Conservation (phyloP, 805 yeast genomes). For the Maudiozyma barnettii region DNA sequence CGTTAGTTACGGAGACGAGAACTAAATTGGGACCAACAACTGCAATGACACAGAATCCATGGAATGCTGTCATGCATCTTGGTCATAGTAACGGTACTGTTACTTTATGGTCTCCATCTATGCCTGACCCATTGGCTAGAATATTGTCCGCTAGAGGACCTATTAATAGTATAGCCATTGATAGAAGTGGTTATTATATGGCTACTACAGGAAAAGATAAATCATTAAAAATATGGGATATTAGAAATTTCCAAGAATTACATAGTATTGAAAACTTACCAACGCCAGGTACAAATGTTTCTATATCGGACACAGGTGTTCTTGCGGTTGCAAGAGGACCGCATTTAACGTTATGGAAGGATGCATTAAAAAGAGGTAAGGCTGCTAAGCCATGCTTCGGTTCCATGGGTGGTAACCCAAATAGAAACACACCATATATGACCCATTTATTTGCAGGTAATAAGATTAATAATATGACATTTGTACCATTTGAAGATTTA, state of each 20-base stretch:
- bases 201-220: constrained; percentile 86
- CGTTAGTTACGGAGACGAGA: constrained; percentile 67
- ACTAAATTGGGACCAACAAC: constrained; percentile 88
- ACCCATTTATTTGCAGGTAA: constrained; percentile 76
- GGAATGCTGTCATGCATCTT: constrained; percentile 89
- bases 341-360: constrained; percentile 91
- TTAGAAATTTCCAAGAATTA: constrained; percentile 69
- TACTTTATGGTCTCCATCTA: constrained; percentile 85
- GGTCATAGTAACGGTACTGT: constrained; percentile 93
- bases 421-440: constrained; percentile 73
- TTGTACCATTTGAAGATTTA: constrained; percentile 95
- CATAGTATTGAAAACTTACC: constrained; percentile 56
- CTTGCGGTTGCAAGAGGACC: constrained; percentile 93
- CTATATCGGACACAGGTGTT: constrained; percentile 80
- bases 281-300: constrained; percentile 73
- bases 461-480: constrained; percentile 53
- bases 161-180: constrained; percentile 72
- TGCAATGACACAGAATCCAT: constrained; percentile 82
- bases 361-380: constrained; percentile 42
- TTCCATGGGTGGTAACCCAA: constrained; percentile 26
- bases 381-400: constrained; percentile 43
- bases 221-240: constrained; percentile 83
- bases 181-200: constrained; percentile 90
- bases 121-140: constrained; percentile 77
- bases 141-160: constrained; percentile 80